phyloP scores from a whole-genome alignment of 2,329 filamentous ascomycete genomes.

The Hymenotorrendiella dingleyae region DNA sequence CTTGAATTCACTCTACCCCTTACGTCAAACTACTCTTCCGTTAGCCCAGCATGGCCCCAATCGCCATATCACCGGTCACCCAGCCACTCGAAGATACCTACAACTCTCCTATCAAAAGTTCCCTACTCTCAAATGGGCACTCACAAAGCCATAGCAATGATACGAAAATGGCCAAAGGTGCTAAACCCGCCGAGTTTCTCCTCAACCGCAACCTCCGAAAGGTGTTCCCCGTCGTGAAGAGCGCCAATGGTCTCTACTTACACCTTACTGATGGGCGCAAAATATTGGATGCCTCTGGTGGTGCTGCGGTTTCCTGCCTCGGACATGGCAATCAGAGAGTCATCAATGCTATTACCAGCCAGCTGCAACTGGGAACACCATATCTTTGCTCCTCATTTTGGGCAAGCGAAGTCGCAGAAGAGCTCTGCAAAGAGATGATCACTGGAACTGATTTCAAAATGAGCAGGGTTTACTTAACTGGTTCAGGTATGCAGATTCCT shows the following conservation, averaged over 20 bases:
- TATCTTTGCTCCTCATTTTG: slow-evolving; percentile 58
- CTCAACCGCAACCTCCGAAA: slow-evolving; percentile 28
- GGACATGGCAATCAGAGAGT: slow-evolving; percentile 62
- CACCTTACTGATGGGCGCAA: slow-evolving; percentile 40
- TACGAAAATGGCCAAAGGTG: slow-evolving; percentile 2
- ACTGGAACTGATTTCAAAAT: slow-evolving; percentile 39
- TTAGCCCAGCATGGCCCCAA: slow-evolving; percentile 3
- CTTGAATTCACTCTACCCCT: too few species aligned
- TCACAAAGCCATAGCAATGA: slow-evolving; percentile 8
- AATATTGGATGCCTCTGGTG: slow-evolving; percentile 68
- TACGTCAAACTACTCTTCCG: too few species aligned
- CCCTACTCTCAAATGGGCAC: neutral
- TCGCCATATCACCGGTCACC: neutral
- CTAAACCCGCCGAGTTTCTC: slow-evolving; percentile 18
- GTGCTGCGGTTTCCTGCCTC: slow-evolving; percentile 66
- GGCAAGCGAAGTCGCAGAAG: slow-evolving; percentile 45
- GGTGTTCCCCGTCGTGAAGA: slow-evolving; percentile 22
- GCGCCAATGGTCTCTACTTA: slow-evolving; percentile 25
- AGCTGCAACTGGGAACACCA: slow-evolving; percentile 48
- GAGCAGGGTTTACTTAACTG: slow-evolving; percentile 49
- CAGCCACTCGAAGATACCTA: too few species aligned
- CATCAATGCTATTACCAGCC: slow-evolving; percentile 49
- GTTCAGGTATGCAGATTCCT: slow-evolving; percentile 52
- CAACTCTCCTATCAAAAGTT: neutral
- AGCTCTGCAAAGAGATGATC: slow-evolving; percentile 37